Evolutionary conservation across 495 filamentous ascomycete species (phyloP), one percentile per base, ranked within the genome.

Genomic region (Penicillium mononematosum): DNA sequence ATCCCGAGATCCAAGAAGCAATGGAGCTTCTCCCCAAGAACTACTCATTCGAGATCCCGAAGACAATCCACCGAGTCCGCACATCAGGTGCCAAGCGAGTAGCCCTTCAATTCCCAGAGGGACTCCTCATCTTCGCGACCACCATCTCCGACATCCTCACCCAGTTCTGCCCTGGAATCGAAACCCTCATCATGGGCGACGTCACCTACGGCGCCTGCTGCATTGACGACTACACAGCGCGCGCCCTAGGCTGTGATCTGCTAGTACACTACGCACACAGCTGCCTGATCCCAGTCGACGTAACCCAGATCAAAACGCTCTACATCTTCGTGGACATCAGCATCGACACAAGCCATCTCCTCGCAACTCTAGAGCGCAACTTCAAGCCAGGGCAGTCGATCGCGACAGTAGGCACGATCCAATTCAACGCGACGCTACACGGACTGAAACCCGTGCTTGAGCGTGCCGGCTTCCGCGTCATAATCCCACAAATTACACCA

Each of bases 131-230:
- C 24, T 99, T 98, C 70, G 95, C 94, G 27, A 96, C 94, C 45
- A 98, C 94, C 17, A 96, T 99, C 54, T 95, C 95, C 4, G 94
- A 99, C 73, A 99, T 98, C 72, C 78, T 99, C 34, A 91, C 89
- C 11, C 85, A 88, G 60, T 99, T 99, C 78, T 99, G 94, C 70
- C 86, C 91, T 0, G 91, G 89, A 4, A 86, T 85, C 41, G 88
- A 93, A 65, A 97, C 95, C 0, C 76, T 97, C 16, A 98, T 99
- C 70, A 98, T 99, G 94, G 94, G 95, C 49, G 94, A 99, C 63
- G 94, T 99, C 25, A 99, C 94, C 0, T 99, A 99, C 74, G 94
- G 94, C 45, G 94, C 94, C 3, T 99, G 94, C 77, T 99, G 94
- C 67, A 97, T 99, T 59, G 94, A 99, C 68, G 94, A 99, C 75